Evolutionary conservation across 2,329 filamentous ascomycete species (phyloP), one percentile per base, ranked within the genome.

Genomic region (Sclerotinia subarctica): DNA sequence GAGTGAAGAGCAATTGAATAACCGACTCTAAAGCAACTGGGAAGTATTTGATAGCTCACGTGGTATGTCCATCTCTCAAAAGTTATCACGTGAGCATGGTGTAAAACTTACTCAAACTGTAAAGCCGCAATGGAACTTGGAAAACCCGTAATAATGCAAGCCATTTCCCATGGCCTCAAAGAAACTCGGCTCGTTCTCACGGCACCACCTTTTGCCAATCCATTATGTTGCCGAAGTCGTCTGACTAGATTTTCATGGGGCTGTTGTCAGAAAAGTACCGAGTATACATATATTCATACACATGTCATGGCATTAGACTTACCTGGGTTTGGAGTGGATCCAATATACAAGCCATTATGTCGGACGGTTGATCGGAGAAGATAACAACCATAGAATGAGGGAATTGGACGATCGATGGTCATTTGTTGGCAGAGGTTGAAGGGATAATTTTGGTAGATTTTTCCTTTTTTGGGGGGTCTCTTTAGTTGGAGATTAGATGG

Each of bases 321-420:
- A 75, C 76, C 73, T 72, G 95, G 94, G 76, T 97, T 88, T 0
- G 94, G 94, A 0, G 95, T 98, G 54, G 92, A 96, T 65, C 95
- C 95, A 66, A 98, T 90, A 79, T 99, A 99, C 38, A 94, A 84
- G 57, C 78, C 81, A 2, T 85, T 87, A 38, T 88, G 88, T 57
- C 87, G 85, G 13, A 93, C 84, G 0, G 89, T 93, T 0, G 94
- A 97, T 26, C 94, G 90, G 47, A 98, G 86, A 21, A 98, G 86
- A 78, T 99, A 98, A 77, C 95, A 96, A 73, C 92, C 93, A 77
- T 98, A 98, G 72, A 97, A 90, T 1, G 94, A 89, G 13, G 94
- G 94, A 29, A 98, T 92, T 0, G 84, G 88, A 73, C 76, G 77
- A 69, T 74, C 73, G 32, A 76, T 69, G 6, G 75, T 60, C 76